Evolutionary conservation across 2,329 filamentous ascomycete species (phyloP), one percentile per base, ranked within the genome.

Genomic region (Cercospora sp.): DNA sequence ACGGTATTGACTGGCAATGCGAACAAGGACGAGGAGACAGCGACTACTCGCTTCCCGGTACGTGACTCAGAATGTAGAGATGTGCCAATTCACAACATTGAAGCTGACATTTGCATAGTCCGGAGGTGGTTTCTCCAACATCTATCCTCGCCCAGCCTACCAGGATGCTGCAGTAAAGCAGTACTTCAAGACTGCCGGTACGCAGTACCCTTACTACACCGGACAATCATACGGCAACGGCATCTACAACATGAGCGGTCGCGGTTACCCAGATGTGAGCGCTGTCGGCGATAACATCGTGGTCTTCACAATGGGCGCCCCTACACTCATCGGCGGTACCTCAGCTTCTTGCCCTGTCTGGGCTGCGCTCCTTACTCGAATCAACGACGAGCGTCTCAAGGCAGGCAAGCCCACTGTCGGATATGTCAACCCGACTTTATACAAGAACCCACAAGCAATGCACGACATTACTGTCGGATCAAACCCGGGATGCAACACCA

Each of bases 191-290:
- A 69, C 67, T 13, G 64, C 73, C 67, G 70, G 72, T 7, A 73
- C 75, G 8, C 65, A 69, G 8, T 76, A 78, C 64, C 71, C 71
- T 13, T 72, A 68, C 65, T 75, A 77, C 66, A 82, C 60, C 75
- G 77, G 87, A 68, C 83, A 81, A 70, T 86, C 83, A 3, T 87
- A 88, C 74, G 84, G 84, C 58, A 83, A 83, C 51, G 81, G 30
- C 72, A 79, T 66, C 33, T 73, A 74, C 73, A 75, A 75, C 69
- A 64, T 60, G 51, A 67, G 42, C 58, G 74, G 74, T 36, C 69
- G 73, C 33, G 72, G 66, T 0, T 84, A 81, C 69, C 85, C 84
- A 0, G 84, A 86, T 64, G 72, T 79, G 64, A 69, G 69, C 36
- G 75, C 75, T 28, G 71, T 74, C 18, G 75, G 75, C n/a, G 73